Percentiles rank a stretch among this genome's conserved stretches.
These are phyloP conservation scores for Thelephora ganbajun DNA, from an alignment of 768 basidiomycete genomes.

Conservation along the genomic window DNA sequence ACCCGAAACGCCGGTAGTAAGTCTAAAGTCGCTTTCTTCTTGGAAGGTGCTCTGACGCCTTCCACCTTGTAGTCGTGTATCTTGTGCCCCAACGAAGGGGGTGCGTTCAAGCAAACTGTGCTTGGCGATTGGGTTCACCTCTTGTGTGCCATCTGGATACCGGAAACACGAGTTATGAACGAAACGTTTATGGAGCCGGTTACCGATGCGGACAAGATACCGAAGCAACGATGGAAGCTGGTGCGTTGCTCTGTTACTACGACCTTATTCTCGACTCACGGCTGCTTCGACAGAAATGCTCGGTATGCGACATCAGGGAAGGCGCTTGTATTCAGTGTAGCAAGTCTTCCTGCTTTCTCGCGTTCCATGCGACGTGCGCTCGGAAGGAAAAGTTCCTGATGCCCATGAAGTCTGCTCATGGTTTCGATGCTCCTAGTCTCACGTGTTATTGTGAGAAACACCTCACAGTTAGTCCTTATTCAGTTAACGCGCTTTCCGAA, in stretches of 20 bases:
- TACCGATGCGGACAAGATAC: slow-evolving; percentile 75
- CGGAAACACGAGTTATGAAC: slow-evolving; percentile 86
- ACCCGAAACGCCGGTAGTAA: slow-evolving; percentile 88
- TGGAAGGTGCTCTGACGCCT: background rate
- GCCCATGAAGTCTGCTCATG: slow-evolving; percentile 77
- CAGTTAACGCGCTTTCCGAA: background rate
- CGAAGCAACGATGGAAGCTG: slow-evolving; percentile 88
- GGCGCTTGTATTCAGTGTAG: slow-evolving; percentile 97
- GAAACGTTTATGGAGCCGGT: slow-evolving; percentile 98
- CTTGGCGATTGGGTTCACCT: slow-evolving; percentile 93
- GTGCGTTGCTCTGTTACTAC: slow-evolving; percentile 29
- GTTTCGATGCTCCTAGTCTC: slow-evolving; percentile 57
- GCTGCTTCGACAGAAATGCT: slow-evolving; percentile 33
- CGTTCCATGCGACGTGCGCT: slow-evolving; percentile 93
- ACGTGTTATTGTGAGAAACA: slow-evolving; percentile 85
- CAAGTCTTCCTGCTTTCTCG: slow-evolving; percentile 78
- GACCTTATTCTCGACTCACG: background rate
- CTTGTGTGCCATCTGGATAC: slow-evolving; percentile 94
- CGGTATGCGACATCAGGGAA: slow-evolving; percentile 38
- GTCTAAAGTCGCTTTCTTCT: slow-evolving; percentile 15
- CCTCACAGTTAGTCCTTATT: slow-evolving; percentile 49
- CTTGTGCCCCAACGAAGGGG: slow-evolving; percentile 93
- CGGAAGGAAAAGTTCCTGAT: slow-evolving; percentile 72
- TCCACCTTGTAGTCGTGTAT: slow-evolving; percentile 55
- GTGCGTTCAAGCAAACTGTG: slow-evolving; percentile 95